Evolutionary conservation across 2,329 filamentous ascomycete genomes (phyloP), one percentile per base, ranked within the genome.

Genomic region (Venturiaceae sp.): DNA sequence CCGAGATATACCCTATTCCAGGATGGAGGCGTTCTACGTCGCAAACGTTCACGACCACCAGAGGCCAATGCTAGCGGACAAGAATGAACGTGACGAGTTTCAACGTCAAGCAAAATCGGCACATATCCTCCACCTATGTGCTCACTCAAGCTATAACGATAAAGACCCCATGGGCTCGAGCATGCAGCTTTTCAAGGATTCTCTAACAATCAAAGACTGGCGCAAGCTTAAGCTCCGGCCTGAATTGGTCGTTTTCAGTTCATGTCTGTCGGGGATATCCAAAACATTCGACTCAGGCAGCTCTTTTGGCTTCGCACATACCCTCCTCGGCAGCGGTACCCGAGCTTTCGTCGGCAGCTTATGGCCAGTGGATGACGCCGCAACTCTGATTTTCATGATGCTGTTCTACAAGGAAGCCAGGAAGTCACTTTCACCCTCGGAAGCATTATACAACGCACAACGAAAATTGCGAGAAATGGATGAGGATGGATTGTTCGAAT

Each of bases 261-360:
- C 57, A 2, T 61, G 60, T 55, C 53, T 61, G 13, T 61, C 60
- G 16, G 60, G 47, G 6, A 33, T 61, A 8, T 59, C 57, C n/a
- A 46, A 54, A 30, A 46, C 60, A 2, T 57, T 41, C 41, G 57
- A 56, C 21, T 59, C 57, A 1, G 60, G 60, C 11, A 56, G 53
- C 30, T 39, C 53, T 6, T 39, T 59, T 32, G 57, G 60, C 39
- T 61, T 61, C 32, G 52, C 60, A 1, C 58, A 61, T 19, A 53
- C 57, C 3, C 41, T 61, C 1, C 60, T 61, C 16, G 57, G 23
- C 1, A 60, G 57, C 3, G 60, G 60, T 21, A 60, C 60, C 1
- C 37, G 44, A 9, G 58, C 57, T 5, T 61, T 61, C 44, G 36
- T 61, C 5, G 60, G 60, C 14, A 60, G 57, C 28, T 50, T 61